Evolutionary conservation across 352 stramenopile genomes (phyloP).

Genomic region (Phytophthora pisi): DNA sequence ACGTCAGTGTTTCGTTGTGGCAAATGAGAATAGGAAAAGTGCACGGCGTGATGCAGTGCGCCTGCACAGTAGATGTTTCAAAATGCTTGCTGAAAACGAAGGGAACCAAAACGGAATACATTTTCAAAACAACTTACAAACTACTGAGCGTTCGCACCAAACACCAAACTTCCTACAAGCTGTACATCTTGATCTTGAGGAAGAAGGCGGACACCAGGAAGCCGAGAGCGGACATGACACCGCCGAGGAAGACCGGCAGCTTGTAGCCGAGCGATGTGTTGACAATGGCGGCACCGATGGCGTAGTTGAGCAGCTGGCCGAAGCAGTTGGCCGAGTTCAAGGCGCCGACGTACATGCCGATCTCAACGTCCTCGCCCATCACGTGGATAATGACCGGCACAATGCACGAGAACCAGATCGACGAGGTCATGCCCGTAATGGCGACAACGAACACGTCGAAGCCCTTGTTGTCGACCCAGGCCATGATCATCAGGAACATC

Average conservation of each 20-base stretch:
- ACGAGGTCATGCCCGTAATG: constrained; percentile 46
- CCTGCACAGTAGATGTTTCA: no score
- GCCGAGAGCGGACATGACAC: constrained; percentile 32
- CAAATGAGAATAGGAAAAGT: no score
- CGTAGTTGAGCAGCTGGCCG: constrained; percentile 40
- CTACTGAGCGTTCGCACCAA: neutral
- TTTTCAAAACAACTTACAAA: constrained; percentile 30
- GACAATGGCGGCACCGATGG: constrained; percentile 30
- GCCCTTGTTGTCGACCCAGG: constrained; percentile 40
- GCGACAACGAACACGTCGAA: constrained; percentile 45
- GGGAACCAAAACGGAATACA: constrained; percentile 4
- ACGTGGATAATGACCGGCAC: constrained; percentile 27
- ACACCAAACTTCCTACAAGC: constrained; percentile 55
- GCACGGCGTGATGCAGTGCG: no score
- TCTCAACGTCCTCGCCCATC: constrained; percentile 30
- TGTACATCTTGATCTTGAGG: constrained; percentile 67
- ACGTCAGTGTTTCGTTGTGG: no score
- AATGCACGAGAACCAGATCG: constrained; percentile 35
- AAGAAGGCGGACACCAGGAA: constrained; percentile 50
- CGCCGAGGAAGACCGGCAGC: constrained; percentile 40
- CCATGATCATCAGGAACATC: constrained; percentile 47
- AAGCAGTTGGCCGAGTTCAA: constrained; percentile 58
- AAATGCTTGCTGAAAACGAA: neutral
- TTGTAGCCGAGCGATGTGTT: constrained; percentile 40
- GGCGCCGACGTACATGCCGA: constrained; percentile 47